Percentiles rank a stretch among this genome's conserved stretches.
These are phyloP conservation scores for Hyaloscypha bicolor DNA, from an alignment of 495 filamentous ascomycete genomes.

Conservation along the genomic window DNA sequence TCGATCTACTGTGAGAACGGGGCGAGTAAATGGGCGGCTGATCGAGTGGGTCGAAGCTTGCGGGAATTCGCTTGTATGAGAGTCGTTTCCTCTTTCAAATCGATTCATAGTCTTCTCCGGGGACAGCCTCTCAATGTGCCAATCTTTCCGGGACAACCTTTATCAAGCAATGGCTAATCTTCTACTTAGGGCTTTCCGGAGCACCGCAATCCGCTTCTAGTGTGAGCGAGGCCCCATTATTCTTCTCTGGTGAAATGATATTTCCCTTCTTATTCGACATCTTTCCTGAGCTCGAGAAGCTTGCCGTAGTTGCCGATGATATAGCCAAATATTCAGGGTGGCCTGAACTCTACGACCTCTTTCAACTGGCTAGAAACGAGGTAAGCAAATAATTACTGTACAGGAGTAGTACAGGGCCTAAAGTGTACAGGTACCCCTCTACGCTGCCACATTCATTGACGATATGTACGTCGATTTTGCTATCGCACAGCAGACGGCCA, in stretches of 20 bases:
- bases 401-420: neutral
- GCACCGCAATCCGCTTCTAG: conserved; percentile 25
- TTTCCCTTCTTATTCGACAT: conserved; percentile 80
- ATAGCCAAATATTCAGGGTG: conserved; percentile 70
- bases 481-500: conserved; percentile 70
- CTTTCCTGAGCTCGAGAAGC: conserved; percentile 66
- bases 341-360: conserved; percentile 75
- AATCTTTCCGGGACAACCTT: neutral
- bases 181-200: conserved; percentile 37
- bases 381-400: neutral
- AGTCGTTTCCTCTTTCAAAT: neutral
- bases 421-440: conserved; percentile 67
- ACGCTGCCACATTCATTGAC: conserved; percentile 80
- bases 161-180: neutral
- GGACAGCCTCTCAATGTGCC: too few relatives aligned
- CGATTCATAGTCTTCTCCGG: too few relatives aligned
- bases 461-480: conserved; percentile 95
- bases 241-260: conserved; percentile 92
- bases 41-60: conserved; percentile 42
- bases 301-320: conserved; percentile 67
- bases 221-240: conserved; percentile 57
- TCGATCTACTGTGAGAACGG: conserved; percentile 68
- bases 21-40: conserved; percentile 52
- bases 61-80: conserved; percentile 38
- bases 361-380: conserved; percentile 65